Base-by-base conservation (phyloP, 2,329 filamentous ascomycete species). In the Fusarium penzigii region DNA sequence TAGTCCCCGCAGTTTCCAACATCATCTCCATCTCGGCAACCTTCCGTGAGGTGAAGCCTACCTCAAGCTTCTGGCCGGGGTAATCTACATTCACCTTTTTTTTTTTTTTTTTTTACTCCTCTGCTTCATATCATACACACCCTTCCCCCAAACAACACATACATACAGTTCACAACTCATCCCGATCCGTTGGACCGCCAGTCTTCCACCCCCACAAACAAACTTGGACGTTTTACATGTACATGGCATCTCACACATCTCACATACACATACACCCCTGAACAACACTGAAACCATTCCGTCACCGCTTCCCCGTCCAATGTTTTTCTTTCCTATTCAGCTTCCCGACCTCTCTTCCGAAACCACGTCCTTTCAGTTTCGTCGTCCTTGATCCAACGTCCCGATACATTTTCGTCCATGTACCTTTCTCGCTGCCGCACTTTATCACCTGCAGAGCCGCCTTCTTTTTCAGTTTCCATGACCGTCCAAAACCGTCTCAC, bases 361-460 rank as follows among this genome's bases (percentile, higher is more conserved):
- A 49, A 17, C 50, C 44, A 44, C 46, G 47, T 45, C 46, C 47
- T 50, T 38, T 38, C 51, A 42, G 25, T 51, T 45, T 25, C 41
- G 46, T 48, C 52, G 44, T n/a, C 32, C 46, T 7, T 29, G 17
- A 25, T 29, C 34, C 14, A 44, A 48, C 50, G 42, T 59, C 52
- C 65, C 65, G 65, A 44, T 52, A 61, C 54, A 53, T 68, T 65
- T 55, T 68, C 65, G 65, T 67, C 32, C 44, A 16, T 39, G 32
- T 53, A 36, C 32, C 40, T 41, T 32, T 32, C 25, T 49, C 38
- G 45, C 55, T 49, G 40, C 46, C 46, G 49, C 39, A 46, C 29
- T 34, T 44, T 17, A 42, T 44, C 40, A 8, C 40, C 44, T 5
- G 47, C 44, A 49, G 38, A 44, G 38, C 39, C 47, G 54, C 39